phyloP scores from a whole-genome alignment of 2,329 filamentous ascomycete genomes.

The Hymenoscyphus repandus region DNA sequence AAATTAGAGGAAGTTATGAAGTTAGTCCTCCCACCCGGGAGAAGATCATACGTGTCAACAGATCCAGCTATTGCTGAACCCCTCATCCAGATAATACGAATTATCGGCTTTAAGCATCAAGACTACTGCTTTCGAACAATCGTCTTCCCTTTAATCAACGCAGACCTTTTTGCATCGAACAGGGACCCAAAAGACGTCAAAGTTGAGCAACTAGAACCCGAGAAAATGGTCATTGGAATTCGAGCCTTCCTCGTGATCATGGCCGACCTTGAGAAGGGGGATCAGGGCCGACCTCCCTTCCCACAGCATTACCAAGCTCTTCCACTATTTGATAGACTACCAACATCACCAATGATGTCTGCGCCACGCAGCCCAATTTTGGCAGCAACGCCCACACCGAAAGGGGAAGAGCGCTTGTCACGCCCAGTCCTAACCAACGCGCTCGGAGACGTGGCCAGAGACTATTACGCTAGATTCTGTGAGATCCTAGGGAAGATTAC shows the following conservation, averaged over 20 bases:
- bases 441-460: conserved; percentile 71
- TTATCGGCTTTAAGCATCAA: conserved; percentile 89
- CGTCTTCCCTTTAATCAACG: conserved; percentile 93
- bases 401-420: conserved; percentile 61
- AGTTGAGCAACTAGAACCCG: conserved; percentile 90
- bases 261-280: conserved; percentile 82
- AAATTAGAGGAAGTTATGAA: conserved; percentile 89
- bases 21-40: conserved; percentile 75
- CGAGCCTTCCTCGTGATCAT: conserved; percentile 90
- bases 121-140: conserved; percentile 90
- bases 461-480: conserved; percentile 87
- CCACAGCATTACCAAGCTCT: conserved; percentile 58
- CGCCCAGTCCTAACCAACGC: conserved; percentile 54
- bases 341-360: conserved; percentile 46
- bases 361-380: conserved; percentile 27
- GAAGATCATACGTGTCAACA: conserved; percentile 73
- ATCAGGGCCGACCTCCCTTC: conserved; percentile 74
- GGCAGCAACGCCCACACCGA: conserved; percentile 22
- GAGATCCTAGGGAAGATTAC: conserved; percentile 95
- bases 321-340: conserved; percentile 38
- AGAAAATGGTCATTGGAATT: conserved; percentile 96
- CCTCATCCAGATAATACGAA: conserved; percentile 86
- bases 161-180: conserved; percentile 72
- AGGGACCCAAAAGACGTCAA: conserved; percentile 52
- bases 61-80: conserved; percentile 84